phyloP scores from a whole-genome alignment of 768 basidiomycete genomes.

The Russula vinacea region DNA sequence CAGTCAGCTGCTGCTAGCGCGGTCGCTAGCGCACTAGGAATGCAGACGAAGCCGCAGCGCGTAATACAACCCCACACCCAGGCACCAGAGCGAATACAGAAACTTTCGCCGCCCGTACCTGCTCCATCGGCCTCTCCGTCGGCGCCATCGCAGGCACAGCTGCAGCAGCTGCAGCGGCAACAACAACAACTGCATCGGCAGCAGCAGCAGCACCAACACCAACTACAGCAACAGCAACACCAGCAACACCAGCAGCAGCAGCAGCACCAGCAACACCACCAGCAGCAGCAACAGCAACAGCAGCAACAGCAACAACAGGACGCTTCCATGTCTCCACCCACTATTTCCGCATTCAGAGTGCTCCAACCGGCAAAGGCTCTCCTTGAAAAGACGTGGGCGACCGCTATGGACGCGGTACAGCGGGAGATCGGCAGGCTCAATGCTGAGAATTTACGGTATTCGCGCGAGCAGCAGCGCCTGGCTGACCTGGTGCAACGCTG shows the following conservation, averaged over 20 bases:
- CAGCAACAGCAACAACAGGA: background rate
- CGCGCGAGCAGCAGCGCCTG: slow-evolving; percentile 15
- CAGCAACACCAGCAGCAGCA: background rate
- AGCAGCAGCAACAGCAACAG: background rate
- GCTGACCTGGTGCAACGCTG: background rate
- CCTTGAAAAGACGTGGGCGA: slow-evolving; percentile 26
- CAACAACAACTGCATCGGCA: background rate
- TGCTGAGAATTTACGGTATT: background rate
- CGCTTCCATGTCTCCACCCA: background rate
- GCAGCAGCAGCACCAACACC: background rate
- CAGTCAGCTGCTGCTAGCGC: background rate
- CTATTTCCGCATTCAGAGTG: slow-evolving; percentile 17
- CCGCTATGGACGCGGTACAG: slow-evolving; percentile 17
- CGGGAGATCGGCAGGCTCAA: slow-evolving; percentile 12
- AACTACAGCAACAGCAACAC: background rate
- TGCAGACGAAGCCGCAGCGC: slow-evolving; percentile 6
- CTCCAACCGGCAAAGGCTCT: slow-evolving; percentile 26
- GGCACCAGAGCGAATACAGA: background rate
- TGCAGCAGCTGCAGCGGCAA: background rate
- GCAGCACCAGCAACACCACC: background rate
- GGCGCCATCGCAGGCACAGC: slow-evolving; percentile 1
- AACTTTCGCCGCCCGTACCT: background rate
- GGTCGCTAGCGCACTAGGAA: background rate
- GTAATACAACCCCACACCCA: background rate
- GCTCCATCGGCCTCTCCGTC: slow-evolving; percentile 1